Evolutionary conservation across 1,284 basidiomycete genomes (phyloP).

Genomic region (Ustilago trichophora): DNA sequence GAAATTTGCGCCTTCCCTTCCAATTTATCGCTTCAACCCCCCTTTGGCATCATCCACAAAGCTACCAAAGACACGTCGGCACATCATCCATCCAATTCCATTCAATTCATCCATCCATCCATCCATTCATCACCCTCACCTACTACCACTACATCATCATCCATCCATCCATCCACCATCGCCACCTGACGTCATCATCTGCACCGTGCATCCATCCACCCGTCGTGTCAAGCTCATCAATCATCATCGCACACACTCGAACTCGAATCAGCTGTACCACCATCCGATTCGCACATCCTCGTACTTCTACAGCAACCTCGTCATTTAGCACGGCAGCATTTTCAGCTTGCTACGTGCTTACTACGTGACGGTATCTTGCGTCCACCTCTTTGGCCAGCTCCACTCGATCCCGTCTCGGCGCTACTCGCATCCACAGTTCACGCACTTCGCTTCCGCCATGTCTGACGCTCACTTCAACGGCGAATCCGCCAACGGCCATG

Average conservation of each 20-base stretch:
- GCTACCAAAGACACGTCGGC: slow-evolving; percentile 29
- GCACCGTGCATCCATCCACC: slow-evolving; percentile 1
- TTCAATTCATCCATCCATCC: no score
- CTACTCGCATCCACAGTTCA: neutral
- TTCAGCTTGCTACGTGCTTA: no score
- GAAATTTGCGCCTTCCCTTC: slow-evolving; percentile 21
- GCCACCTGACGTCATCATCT: no score
- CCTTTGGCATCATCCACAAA: neutral
- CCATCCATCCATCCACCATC: slow-evolving; percentile 9
- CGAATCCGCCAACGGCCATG: slow-evolving; percentile 23
- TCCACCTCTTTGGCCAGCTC: neutral
- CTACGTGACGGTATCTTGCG: no score
- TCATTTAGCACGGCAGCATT: no score
- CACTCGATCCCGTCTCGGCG: no score
- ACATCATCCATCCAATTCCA: neutral
- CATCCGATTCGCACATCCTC: neutral
- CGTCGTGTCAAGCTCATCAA: neutral
- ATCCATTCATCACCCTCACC: slow-evolving; percentile 17
- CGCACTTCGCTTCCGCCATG: slow-evolving; percentile 6
- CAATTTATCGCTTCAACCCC: slow-evolving; percentile 28
- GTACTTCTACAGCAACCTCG: no score
- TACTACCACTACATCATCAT: neutral
- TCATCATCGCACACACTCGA: neutral
- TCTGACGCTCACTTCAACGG: slow-evolving; percentile 14
- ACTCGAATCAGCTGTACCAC: neutral